Conservation (phyloP, 371 early-diverging fungal species). For the Mucor racemosus region DNA sequence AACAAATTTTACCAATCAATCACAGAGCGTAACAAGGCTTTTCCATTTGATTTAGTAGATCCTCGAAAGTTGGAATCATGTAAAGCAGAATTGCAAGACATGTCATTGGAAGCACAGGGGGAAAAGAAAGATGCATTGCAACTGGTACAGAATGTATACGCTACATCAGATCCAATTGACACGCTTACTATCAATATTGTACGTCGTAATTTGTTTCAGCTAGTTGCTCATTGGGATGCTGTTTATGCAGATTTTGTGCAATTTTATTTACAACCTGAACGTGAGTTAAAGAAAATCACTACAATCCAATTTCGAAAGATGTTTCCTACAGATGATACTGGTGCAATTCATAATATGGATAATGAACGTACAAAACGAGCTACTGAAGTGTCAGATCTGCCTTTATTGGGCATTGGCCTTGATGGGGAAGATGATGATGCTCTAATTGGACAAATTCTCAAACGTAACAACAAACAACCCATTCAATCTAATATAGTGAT, state of each 20-base stretch:
- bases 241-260: conserved; percentile 81
- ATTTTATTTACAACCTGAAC: conserved; percentile 78
- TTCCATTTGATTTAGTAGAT: conserved; percentile 71
- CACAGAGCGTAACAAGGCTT: conserved; percentile 64
- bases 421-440: conserved; percentile 33
- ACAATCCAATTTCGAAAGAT: conserved; percentile 68
- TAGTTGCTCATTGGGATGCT: conserved; percentile 82
- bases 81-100: conserved; percentile 64
- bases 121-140: conserved; percentile 86
- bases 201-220: conserved; percentile 72
- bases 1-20: conserved; percentile 79
- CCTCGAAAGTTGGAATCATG: conserved; percentile 68
- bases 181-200: conserved; percentile 81
- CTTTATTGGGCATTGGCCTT: conserved; percentile 43
- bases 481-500: not conserved
- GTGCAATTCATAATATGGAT: conserved; percentile 22
- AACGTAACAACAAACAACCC: not conserved
- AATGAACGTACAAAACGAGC: conserved; percentile 51
- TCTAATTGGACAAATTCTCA: conserved; percentile 7
- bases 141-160: conserved; percentile 79
- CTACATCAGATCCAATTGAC: conserved; percentile 78
- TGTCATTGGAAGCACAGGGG: conserved; percentile 68
- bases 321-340: conserved; percentile 59
- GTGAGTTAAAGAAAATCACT: conserved; percentile 70
- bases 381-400: conserved; percentile 43